Conservation (phyloP, 2,329 filamentous ascomycete species). For the Mycosphaerelloides madeirae region DNA sequence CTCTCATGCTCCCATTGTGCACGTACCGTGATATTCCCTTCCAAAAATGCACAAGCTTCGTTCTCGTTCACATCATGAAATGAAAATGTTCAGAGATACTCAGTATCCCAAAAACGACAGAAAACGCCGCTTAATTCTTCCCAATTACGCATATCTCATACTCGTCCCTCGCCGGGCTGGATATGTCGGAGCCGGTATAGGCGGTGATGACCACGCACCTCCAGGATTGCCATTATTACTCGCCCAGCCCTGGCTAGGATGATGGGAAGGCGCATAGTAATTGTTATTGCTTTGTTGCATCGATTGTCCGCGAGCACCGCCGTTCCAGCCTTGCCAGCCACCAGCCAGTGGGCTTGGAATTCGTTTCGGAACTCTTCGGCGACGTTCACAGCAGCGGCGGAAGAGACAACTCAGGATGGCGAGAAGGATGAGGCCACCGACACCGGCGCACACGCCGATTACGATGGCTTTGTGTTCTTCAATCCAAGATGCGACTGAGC, state of each 20-base stretch:
- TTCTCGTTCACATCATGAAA: no score
- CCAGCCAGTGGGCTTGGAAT: slow-evolving; percentile 20
- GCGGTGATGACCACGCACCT: slow-evolving; percentile 15
- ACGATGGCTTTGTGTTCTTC: slow-evolving; percentile 70
- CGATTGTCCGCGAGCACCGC: slow-evolving; percentile 9
- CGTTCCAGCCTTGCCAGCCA: slow-evolving; percentile 33
- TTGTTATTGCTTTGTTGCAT: slow-evolving; percentile 9
- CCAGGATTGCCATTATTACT: slow-evolving; percentile 11
- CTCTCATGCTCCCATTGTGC: no score
- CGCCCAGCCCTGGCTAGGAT: slow-evolving; percentile 25
- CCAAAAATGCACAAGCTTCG: neutral
- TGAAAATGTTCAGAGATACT: neutral
- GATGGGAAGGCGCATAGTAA: slow-evolving; percentile 10
- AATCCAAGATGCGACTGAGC: slow-evolving; percentile 71
- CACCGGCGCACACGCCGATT: slow-evolving; percentile 68
- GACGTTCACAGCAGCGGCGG: slow-evolving; percentile 49
- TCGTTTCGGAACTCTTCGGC: slow-evolving; percentile 18
- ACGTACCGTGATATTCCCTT: no score
- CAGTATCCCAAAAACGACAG: no score
- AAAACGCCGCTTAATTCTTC: neutral
- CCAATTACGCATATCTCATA: slow-evolving; percentile 20
- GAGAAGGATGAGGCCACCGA: slow-evolving; percentile 69
- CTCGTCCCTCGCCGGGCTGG: slow-evolving; percentile 8
- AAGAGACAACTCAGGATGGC: slow-evolving; percentile 63
- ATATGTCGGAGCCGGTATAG: slow-evolving; percentile 21